A percentile compares a stretch with the other conserved stretches of the same genome.
These are phyloP conservation scores for Pezicula rhizophila DNA, from an alignment of 2,329 filamentous ascomycete genomes.

Conservation along the genomic window DNA sequence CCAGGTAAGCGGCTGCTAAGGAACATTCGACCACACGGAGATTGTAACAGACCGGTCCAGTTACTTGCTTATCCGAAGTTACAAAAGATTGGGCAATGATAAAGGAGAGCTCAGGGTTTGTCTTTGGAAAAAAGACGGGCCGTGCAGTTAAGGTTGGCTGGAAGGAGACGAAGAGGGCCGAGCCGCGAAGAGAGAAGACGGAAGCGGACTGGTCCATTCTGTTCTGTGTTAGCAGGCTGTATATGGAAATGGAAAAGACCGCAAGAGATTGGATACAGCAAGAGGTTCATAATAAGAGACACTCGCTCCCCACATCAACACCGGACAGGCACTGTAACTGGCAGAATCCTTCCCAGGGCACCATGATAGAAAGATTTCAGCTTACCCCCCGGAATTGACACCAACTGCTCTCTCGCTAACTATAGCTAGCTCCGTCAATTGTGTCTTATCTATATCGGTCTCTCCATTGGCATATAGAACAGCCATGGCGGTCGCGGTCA, in stretches of 20 bases:
- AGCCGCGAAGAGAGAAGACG: slow-evolving; percentile 81
- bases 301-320: neutral
- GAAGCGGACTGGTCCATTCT: slow-evolving; percentile 98
- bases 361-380: neutral
- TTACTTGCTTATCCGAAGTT: slow-evolving; percentile 88
- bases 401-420: slow-evolving; percentile 91
- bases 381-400: slow-evolving; percentile 90
- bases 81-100: slow-evolving; percentile 94
- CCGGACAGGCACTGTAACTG: neutral
- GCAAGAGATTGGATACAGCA: no score
- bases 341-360: neutral
- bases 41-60: slow-evolving; percentile 92
- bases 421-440: slow-evolving; percentile 86
- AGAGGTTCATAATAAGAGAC: no score
- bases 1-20: slow-evolving; percentile 68
- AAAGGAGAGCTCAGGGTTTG: slow-evolving; percentile 79
- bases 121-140: slow-evolving; percentile 75
- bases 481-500: slow-evolving; percentile 82
- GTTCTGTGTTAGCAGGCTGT: slow-evolving; percentile 19
- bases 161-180: slow-evolving; percentile 87
- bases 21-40: slow-evolving; percentile 93
- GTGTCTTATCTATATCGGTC: slow-evolving; percentile 75
- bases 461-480: slow-evolving; percentile 83
- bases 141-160: slow-evolving; percentile 69
- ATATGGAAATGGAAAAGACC: no score